These are phyloP conservation scores for Poa annua DNA, from an alignment of 176 grass and related monocot species.

Conservation along the genomic window DNA sequence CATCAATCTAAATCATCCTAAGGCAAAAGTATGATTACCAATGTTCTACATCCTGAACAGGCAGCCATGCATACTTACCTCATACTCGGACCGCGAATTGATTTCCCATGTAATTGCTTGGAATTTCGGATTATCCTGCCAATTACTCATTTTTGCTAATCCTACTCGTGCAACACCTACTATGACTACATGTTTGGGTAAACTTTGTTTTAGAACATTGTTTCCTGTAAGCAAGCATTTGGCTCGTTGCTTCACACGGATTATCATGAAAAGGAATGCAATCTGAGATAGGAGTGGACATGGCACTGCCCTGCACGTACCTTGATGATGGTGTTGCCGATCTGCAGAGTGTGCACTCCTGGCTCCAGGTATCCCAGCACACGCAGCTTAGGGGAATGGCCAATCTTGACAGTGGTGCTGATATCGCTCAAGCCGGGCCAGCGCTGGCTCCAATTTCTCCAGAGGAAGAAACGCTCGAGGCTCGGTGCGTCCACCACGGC, in stretches of 20 bases:
- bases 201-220: neutral
- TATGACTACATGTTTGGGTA: neutral
- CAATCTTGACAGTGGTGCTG: slow-evolving; percentile 27
- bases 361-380: slow-evolving; percentile 6
- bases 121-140: neutral
- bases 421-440: neutral
- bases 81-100: neutral
- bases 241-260: neutral
- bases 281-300: neutral
- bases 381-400: neutral
- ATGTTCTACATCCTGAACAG: neutral
- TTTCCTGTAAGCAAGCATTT: neutral
- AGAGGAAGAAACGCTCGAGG: slow-evolving; percentile 35
- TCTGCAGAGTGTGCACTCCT: neutral
- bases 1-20: neutral
- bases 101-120: neutral
- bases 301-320: neutral
- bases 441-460: neutral
- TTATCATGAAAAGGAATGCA: neutral
- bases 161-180: neutral
- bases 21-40: slow-evolving; percentile 1
- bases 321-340: slow-evolving; percentile 14
- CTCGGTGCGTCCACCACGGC: neutral
- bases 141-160: neutral
- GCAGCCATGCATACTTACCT: neutral